Conservation (phyloP, 345 rosid genomes). For the Eucalyptus pauciflora region DNA sequence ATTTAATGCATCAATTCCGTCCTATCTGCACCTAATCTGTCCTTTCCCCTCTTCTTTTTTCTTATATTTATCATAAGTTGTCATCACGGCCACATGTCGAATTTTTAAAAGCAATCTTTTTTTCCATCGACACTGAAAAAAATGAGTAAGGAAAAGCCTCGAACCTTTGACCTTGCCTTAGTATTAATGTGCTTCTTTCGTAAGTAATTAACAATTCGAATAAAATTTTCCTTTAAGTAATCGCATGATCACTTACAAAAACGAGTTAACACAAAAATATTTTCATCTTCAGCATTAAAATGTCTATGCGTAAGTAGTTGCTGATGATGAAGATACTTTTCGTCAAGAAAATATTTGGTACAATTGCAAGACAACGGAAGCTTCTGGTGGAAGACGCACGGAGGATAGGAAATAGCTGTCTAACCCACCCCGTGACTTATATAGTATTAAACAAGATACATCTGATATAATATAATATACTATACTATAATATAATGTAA, state of each 20-base stretch:
- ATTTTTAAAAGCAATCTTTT: too few species aligned
- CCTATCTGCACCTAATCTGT: background rate
- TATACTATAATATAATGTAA: too few species aligned
- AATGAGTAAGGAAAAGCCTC: background rate
- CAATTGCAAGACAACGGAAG: background rate
- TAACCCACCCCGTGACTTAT: background rate
- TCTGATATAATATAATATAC: background rate
- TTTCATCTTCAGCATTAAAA: background rate
- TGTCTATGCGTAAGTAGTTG: background rate
- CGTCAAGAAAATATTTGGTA: too few species aligned
- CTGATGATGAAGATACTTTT: background rate
- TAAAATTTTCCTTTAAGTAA: too few species aligned
- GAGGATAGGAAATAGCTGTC: background rate
- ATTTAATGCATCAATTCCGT: background rate
- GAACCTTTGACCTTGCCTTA: background rate
- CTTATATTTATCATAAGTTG: background rate
- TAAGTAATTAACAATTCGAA: background rate
- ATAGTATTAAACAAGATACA: background rate
- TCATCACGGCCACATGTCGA: rapidly evolving
- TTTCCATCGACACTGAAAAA: background rate
- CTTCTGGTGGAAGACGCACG: background rate
- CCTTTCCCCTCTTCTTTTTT: background rate
- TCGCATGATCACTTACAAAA: background rate
- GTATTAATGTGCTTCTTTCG: background rate
- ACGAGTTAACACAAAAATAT: background rate